Evolutionary conservation across 805 yeast genomes (phyloP).

Genomic region (Novakomyces olei): DNA sequence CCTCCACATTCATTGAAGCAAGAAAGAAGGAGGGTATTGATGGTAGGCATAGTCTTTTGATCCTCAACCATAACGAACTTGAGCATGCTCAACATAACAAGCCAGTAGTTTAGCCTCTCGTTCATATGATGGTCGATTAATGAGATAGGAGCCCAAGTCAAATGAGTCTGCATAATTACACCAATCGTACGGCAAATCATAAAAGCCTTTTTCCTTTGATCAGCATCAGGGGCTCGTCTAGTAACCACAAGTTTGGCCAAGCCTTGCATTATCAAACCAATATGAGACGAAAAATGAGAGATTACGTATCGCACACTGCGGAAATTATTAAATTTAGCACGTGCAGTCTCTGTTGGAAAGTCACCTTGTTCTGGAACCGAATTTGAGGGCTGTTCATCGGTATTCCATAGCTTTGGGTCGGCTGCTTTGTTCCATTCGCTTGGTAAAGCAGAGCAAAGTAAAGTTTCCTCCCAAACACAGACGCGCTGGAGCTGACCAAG

Average conservation of each 20-base stretch:
- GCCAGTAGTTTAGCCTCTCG: constrained; percentile 3
- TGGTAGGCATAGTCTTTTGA: constrained; percentile 5
- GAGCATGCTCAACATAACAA: neutral
- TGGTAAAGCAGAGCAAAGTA: constrained; percentile 6
- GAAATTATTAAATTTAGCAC: constrained; percentile 9
- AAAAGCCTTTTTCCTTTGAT: constrained; percentile 12
- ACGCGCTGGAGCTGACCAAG: constrained; percentile 13
- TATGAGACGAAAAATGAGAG: constrained; percentile 9
- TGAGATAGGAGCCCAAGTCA: constrained; percentile 6
- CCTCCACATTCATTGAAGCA: constrained; percentile 15
- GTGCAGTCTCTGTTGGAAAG: too few species aligned
- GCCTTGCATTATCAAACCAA: constrained; percentile 8
- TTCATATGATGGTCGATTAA: constrained; percentile 6
- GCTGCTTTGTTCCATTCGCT: constrained; percentile 11
- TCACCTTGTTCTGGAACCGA: too few species aligned
- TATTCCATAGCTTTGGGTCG: too few species aligned
- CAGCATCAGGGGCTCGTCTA: constrained; percentile 8
- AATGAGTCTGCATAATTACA: constrained; percentile 8
- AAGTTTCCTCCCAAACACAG: constrained; percentile 13
- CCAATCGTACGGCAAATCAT: constrained; percentile 13
- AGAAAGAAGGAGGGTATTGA: constrained; percentile 12
- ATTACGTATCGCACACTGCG: constrained; percentile 9
- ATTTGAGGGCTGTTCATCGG: too few species aligned
- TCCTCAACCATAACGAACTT: constrained; percentile 6
- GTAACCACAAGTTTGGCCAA: constrained; percentile 8